These are phyloP conservation scores for Reutealis trisperma DNA, from an alignment of 345 rosid species.

Conservation along the genomic window DNA sequence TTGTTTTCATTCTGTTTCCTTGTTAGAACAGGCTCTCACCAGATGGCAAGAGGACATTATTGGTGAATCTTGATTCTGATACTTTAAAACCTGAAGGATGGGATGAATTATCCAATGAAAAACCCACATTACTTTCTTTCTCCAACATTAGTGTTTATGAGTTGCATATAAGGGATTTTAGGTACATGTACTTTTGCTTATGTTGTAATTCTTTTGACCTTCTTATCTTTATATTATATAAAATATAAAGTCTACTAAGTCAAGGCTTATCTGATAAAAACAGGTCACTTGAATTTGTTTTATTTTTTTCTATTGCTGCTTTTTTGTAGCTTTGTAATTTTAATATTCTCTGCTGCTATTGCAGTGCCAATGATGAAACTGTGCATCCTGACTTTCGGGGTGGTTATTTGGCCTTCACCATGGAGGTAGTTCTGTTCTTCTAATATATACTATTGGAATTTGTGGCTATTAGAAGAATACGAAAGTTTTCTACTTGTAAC, in stretches of 20 bases:
- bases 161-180: slow-evolving; percentile 92
- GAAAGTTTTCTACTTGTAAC: slow-evolving; percentile 8
- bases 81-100: slow-evolving; percentile 77
- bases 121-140: slow-evolving; percentile 56
- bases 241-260: neutral
- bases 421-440: slow-evolving; percentile 53
- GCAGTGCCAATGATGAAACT: slow-evolving; percentile 66
- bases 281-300: neutral
- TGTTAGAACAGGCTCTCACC: slow-evolving; percentile 72
- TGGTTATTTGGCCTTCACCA: slow-evolving; percentile 82
- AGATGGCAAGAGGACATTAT: slow-evolving; percentile 72
- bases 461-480: neutral
- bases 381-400: slow-evolving; percentile 64
- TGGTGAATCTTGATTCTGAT: slow-evolving; percentile 66
- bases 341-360: slow-evolving; percentile 27
- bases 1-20: slow-evolving; percentile 29
- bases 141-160: slow-evolving; percentile 88
- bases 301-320: neutral
- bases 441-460: slow-evolving; percentile 1
- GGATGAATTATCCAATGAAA: slow-evolving; percentile 69
- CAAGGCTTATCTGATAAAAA: slow-evolving; percentile 4
- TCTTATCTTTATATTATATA: slow-evolving; percentile 5
- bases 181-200: slow-evolving; percentile 44
- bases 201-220: slow-evolving; percentile 8
- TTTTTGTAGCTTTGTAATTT: slow-evolving; percentile 18